Evolutionary conservation across 257 asterid species (phyloP), one percentile per base, ranked within the genome.

Genomic region (Nicotiana tomentosiformis): DNA sequence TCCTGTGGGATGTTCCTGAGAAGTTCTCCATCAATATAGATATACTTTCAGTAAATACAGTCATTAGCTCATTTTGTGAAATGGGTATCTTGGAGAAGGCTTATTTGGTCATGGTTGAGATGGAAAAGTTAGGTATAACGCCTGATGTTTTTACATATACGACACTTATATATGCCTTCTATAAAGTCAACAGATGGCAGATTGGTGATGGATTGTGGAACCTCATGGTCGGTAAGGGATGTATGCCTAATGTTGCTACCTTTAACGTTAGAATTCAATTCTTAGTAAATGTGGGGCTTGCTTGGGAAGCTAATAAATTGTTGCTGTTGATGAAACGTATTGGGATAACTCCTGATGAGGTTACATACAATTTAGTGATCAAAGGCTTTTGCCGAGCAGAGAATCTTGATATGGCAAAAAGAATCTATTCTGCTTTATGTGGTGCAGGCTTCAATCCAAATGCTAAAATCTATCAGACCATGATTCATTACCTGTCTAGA

Each of bases 131-230:
- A 78, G 93, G 95, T 66, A 66, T 93, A 65, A 56, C 70, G 23
- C 95, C 97, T 60, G 98, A 94, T 77, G 98, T 93, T 83, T 86
- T 93, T 86, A 91, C 98, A 7, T 94, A 91, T 77, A 94, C 97
- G 3, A 88, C 93, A 17, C 95, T 94, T 53, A 91, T 93, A 78
- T 90, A 96, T 57, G 94, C 95, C 82, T 91, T 86, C 82, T 94
- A 93, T 83, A 90, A 90, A 88, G 86, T 77, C 16, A 88, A 84
- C 53, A 82, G 84, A 20, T 87, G 88, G 60, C 89, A 88, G 81
- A 88, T 94, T 79, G 92, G 93, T 3, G 91, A 91, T 85, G 98
- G 98, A 14, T 78, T 94, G 83, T 94, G 97, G 97, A 93, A 93
- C 65, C 89, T 88, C 67, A 94, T 94, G 98, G 89, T 89, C 37